phyloP scores from a whole-genome alignment of 2,329 filamentous ascomycete genomes.

The Botryosphaeria agaves region DNA sequence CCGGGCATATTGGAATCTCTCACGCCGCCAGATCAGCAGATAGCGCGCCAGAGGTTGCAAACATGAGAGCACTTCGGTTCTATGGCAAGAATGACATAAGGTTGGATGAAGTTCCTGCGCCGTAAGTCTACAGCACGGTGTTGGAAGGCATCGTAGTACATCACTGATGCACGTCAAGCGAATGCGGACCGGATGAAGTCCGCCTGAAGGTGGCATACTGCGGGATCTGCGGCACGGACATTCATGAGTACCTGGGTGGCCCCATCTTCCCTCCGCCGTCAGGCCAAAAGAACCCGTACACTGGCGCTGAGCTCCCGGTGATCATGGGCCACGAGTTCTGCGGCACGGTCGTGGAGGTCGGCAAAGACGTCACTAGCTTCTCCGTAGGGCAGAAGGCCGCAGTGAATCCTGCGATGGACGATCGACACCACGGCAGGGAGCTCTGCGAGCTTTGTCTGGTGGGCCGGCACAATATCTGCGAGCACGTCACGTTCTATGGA shows the following conservation, averaged over 20 bases:
- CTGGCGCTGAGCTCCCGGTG: slow-evolving; percentile 37
- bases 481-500: slow-evolving; percentile 36
- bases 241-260: slow-evolving; percentile 19
- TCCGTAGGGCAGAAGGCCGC: slow-evolving; percentile 39
- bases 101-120: slow-evolving; percentile 32
- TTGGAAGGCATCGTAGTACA: too few species aligned
- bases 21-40: too few species aligned
- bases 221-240: slow-evolving; percentile 34
- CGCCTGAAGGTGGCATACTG: too few species aligned
- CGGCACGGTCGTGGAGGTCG: slow-evolving; percentile 27
- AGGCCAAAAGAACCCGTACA: slow-evolving; percentile 42
- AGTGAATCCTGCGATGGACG: slow-evolving; percentile 42
- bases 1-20: too few species aligned
- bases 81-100: slow-evolving; percentile 38
- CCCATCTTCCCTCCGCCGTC: slow-evolving; percentile 29
- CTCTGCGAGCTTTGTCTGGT: slow-evolving; percentile 36
- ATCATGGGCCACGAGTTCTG: slow-evolving; percentile 50
- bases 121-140: too few species aligned
- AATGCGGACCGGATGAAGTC: too few species aligned
- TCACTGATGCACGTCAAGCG: too few species aligned
- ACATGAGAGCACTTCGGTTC: slow-evolving; percentile 38
- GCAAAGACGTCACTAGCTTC: slow-evolving; percentile 28
- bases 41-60: too few species aligned
- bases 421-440: too few species aligned
- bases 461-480: slow-evolving; percentile 40